Evolutionary conservation across 371 early-diverging fungal genomes (phyloP), one percentile per base, ranked within the genome.

Genomic region (Haplosporangium sp.): DNA sequence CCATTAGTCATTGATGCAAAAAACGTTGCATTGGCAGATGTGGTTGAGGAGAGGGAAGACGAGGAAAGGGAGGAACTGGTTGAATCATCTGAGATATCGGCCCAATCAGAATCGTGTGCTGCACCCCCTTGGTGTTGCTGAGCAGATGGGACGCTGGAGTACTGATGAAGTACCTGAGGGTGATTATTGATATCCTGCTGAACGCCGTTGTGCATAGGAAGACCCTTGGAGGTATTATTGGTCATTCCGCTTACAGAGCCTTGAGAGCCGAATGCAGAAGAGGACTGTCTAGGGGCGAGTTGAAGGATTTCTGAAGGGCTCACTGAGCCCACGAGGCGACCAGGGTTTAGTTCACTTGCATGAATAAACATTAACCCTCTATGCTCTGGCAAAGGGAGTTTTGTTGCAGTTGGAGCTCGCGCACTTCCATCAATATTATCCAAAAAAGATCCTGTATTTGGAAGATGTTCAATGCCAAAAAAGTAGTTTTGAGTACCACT

Each of bases 401-500:
- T 63, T n/a, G 72, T 34, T 11, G 63, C 57, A 38, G 27, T 45
- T 9, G 53, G 38, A 13, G 42, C 45, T 42, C 45, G 42, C 42
- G 13, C 27, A 45, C n/a, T 38, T 9, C 45, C 4, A 44, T 20
- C 27, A 44, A 15, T 20, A 1, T 61, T 17, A 11, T 20, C 7
- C 8, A 45, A n/a, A 10, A 45, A n/a, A 10, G 27, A 27, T 55
- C 34, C 55, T 34, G 74, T 59, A 17, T 53, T 64, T 10, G 84
- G 56, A 53, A 85, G 74, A 11, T 83, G 79, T n/a, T 86, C 74
- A 17, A 89, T 78, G 6, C 89, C 87, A 53, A 91, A 91, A 67
- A 89, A 91, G 42, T 86, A 69, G 69, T 88, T 88, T 62, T 91
- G 91, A 19, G 82, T 84, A 55, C 75, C 73, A 56, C 71, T 85